Conservation (phyloP, 345 rosid genomes). For the Ailanthus altissimus region DNA sequence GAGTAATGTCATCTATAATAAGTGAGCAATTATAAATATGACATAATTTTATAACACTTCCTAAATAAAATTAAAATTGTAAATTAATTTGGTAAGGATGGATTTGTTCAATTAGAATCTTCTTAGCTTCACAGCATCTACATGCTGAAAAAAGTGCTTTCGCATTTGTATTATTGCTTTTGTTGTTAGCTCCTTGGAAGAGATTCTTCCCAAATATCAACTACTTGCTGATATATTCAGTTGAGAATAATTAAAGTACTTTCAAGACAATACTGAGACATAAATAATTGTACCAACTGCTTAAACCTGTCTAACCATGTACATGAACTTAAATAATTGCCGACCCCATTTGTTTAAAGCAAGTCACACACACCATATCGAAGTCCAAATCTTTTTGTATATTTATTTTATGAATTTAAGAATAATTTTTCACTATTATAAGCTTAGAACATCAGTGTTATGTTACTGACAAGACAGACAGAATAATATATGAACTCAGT, state of each 20-base stretch:
- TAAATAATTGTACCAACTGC: neutral
- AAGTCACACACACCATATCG: neutral
- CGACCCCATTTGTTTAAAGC: neutral
- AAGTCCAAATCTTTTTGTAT: neutral
- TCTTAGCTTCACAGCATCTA: neutral
- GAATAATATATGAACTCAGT: neutral
- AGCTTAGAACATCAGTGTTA: neutral
- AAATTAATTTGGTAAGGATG: too few relatives aligned
- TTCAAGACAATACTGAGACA: neutral
- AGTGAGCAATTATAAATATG: too few relatives aligned
- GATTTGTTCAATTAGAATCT: neutral
- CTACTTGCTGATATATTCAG: neutral
- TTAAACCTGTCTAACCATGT: slow-evolving; percentile 6
- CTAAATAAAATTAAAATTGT: too few relatives aligned
- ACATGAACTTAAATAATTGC: neutral
- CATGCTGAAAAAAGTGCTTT: neutral
- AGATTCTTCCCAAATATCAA: neutral
- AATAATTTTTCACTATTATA: neutral
- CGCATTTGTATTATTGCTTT: neutral
- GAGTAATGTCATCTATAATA: too few relatives aligned
- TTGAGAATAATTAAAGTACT: neutral
- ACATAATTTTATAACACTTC: too few relatives aligned
- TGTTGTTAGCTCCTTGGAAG: neutral
- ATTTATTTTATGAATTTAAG: neutral
- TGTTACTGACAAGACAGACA: slow-evolving; percentile 19